A percentile compares a stretch with the other conserved stretches of the same genome.
Evolutionary conservation across 2,329 filamentous ascomycete genomes (phyloP).

Genomic region (Hirsutella minnesotensis): DNA sequence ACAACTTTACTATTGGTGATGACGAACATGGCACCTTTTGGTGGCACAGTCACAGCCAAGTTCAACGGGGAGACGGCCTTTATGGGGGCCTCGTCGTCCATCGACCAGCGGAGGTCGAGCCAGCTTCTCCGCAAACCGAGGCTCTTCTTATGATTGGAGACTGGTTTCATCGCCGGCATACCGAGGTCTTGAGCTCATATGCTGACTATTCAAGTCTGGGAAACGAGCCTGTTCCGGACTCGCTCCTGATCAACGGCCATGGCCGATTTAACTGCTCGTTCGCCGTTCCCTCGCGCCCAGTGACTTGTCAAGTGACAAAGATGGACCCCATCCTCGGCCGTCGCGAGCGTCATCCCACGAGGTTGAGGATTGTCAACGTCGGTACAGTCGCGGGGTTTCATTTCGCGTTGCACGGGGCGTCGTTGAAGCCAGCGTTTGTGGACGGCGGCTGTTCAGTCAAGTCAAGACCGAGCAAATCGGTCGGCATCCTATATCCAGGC

Average conservation of each 20-base stretch:
- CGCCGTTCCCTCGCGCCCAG: slow-evolving; percentile 13
- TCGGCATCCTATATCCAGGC: slow-evolving; percentile 15
- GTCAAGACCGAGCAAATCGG: slow-evolving; percentile 3
- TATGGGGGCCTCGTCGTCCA: slow-evolving; percentile 47
- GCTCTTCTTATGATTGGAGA: slow-evolving; percentile 37
- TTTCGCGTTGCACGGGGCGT: slow-evolving; percentile 9
- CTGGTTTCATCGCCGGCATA: slow-evolving; percentile 25
- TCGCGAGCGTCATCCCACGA: slow-evolving; percentile 2
- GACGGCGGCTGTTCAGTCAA: slow-evolving; percentile 11
- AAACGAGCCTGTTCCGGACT: slow-evolving; percentile 25
- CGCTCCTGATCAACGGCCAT: slow-evolving; percentile 22
- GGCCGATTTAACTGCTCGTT: slow-evolving; percentile 18
- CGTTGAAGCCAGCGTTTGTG: slow-evolving; percentile 9
- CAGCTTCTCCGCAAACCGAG: slow-evolving; percentile 25
- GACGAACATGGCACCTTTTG: slow-evolving; percentile 44
- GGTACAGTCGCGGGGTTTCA: slow-evolving; percentile 12
- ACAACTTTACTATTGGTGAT: slow-evolving; percentile 41
- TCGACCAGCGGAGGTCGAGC: slow-evolving; percentile 24
- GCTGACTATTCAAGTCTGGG: slow-evolving; percentile 22
- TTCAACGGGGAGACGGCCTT: slow-evolving; percentile 39
- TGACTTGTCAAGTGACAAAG: slow-evolving; percentile 8
- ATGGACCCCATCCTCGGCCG: slow-evolving; percentile 8
- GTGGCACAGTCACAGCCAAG: slow-evolving; percentile 48
- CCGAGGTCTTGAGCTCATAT: slow-evolving; percentile 19
- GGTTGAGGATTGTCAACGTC: slow-evolving; percentile 12